phyloP scores from a whole-genome alignment of 2,329 filamentous ascomycete genomes.

The Monosporascus sp. region DNA sequence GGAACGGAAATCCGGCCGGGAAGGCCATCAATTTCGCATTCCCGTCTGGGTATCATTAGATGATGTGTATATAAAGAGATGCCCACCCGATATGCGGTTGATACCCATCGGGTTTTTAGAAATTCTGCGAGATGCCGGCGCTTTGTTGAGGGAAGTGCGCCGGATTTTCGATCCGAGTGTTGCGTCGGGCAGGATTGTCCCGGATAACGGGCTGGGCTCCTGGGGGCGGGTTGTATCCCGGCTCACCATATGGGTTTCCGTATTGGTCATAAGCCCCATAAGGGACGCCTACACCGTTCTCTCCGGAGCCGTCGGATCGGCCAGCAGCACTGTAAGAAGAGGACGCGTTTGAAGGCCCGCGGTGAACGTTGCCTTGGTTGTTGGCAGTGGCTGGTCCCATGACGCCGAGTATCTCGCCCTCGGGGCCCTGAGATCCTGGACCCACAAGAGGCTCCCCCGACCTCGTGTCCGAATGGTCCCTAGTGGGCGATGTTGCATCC shows the following conservation, averaged over 20 bases:
- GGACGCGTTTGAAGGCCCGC: constrained; percentile 91
- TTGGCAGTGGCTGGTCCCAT: constrained; percentile 68
- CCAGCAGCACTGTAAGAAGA: constrained; percentile 86
- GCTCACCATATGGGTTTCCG: constrained; percentile 50
- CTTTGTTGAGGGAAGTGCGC: constrained; percentile 87
- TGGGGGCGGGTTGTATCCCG: constrained; percentile 31
- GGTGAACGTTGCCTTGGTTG: constrained; percentile 69
- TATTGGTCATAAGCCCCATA: constrained; percentile 55
- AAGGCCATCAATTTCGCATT: background rate
- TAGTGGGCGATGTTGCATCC: constrained; percentile 65
- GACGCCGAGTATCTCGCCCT: constrained; percentile 77
- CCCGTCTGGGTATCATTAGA: constrained; percentile 17
- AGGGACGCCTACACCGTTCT: constrained; percentile 39
- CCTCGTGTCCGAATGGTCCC: constrained; percentile 62
- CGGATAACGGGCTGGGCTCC: constrained; percentile 74
- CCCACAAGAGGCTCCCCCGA: constrained; percentile 61
- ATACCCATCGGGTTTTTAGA: constrained; percentile 45
- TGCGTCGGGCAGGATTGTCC: constrained; percentile 85
- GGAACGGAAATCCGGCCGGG: background rate
- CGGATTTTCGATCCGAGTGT: constrained; percentile 90
- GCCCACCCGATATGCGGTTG: background rate
- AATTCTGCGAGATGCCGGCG: constrained; percentile 94
- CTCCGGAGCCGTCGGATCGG: constrained; percentile 63
- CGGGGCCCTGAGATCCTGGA: constrained; percentile 50
- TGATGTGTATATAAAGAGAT: constrained; percentile 5